Conservation (phyloP, 352 stramenopile species). For the Pythium graminicola region DNA sequence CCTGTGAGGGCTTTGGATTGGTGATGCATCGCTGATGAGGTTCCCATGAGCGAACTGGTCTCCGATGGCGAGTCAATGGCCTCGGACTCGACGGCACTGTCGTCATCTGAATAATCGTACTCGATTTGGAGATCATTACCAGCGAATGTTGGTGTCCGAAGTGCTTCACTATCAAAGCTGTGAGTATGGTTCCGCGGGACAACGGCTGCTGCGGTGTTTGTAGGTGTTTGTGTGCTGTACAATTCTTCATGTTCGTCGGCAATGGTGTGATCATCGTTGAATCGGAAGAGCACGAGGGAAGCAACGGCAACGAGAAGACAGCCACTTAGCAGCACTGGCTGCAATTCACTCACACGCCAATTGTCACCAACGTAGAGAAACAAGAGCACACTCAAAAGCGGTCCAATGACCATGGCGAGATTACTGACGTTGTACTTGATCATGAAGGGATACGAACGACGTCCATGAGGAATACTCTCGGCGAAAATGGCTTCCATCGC, state of each 20-base stretch:
- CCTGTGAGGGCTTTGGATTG: constrained; percentile 6
- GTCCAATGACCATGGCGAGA: constrained; percentile 55
- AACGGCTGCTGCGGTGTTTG: constrained; percentile 20
- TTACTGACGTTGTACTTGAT: constrained; percentile 83
- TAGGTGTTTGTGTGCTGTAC: background rate
- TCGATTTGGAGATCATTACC: constrained; percentile 47
- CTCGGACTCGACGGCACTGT: constrained; percentile 9
- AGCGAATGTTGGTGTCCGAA: constrained; percentile 51
- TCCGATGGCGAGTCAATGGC: background rate
- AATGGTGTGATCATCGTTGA: constrained; percentile 49
- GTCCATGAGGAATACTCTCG: constrained; percentile 62
- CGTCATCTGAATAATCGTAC: constrained; percentile 27
- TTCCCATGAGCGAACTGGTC: constrained; percentile 10
- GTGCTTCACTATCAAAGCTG: constrained; percentile 4
- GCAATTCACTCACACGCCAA: constrained; percentile 54
- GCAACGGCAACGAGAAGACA: constrained; percentile 39
- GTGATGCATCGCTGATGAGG: background rate
- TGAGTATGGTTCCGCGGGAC: no score
- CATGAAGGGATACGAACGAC: constrained; percentile 67
- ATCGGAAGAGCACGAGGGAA: constrained; percentile 47
- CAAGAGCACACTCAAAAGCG: constrained; percentile 46
- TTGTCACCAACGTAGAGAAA: constrained; percentile 58
- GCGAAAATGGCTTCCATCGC: constrained; percentile 74
- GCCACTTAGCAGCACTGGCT: constrained; percentile 53
- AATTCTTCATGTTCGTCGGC: constrained; percentile 29